Percentiles rank a stretch among this genome's conserved stretches.
These are phyloP conservation scores for Cytidiella melzeri DNA, from an alignment of 768 basidiomycete species.

Conservation along the genomic window DNA sequence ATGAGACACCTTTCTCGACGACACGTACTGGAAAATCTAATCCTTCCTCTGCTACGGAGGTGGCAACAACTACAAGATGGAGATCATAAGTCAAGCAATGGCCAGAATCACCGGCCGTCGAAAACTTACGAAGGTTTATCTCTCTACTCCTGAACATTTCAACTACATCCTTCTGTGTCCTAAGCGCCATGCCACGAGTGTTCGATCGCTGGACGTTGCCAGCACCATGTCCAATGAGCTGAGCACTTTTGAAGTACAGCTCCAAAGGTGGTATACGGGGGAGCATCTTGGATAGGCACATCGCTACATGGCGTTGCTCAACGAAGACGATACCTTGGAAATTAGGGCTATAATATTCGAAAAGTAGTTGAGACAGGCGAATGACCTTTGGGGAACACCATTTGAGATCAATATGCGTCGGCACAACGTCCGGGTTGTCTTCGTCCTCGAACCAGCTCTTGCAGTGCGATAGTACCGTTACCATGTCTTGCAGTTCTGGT, in stretches of 20 bases:
- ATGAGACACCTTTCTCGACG: neutral
- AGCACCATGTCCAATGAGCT: conserved; percentile 68
- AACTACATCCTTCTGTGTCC: conserved; percentile 54
- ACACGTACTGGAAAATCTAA: conserved; percentile 74
- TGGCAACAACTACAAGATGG: conserved; percentile 61
- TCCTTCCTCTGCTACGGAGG: conserved; percentile 88
- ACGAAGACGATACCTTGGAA: conserved; percentile 89
- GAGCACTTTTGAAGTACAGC: conserved; percentile 51
- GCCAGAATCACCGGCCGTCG: neutral
- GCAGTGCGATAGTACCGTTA: conserved; percentile 42
- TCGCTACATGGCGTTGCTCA: conserved; percentile 76
- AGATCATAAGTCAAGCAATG: no score
- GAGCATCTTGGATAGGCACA: conserved; percentile 60
- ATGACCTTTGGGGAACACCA: conserved; percentile 75
- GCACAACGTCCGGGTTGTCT: conserved; percentile 26
- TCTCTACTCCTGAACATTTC: conserved; percentile 56
- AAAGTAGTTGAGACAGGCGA: conserved; percentile 54
- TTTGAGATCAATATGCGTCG: conserved; percentile 39
- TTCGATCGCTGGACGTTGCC: conserved; percentile 29
- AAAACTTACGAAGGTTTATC: conserved; percentile 59
- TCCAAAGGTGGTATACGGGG: conserved; percentile 51
- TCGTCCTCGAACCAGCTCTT: conserved; percentile 31
- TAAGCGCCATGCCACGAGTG: conserved; percentile 44
- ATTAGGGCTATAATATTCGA: conserved; percentile 40
- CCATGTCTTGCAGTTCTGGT: conserved; percentile 40